A percentile compares a stretch with the other conserved stretches of the same genome.
phyloP scores from a whole-genome alignment of 495 filamentous ascomycete species.

The Melanomma pulvis-pyrius region DNA sequence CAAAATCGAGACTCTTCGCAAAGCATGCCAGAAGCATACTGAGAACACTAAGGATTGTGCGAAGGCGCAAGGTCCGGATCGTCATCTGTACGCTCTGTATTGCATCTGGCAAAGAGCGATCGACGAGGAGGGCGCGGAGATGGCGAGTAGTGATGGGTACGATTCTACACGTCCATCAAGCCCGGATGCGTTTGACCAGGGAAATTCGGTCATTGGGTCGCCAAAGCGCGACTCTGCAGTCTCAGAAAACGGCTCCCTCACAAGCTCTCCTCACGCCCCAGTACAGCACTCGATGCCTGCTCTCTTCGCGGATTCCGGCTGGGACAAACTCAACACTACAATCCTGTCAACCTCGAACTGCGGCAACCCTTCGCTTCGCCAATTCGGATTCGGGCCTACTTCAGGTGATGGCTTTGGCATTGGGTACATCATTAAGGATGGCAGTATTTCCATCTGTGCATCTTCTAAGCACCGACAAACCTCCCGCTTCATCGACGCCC shows the following conservation, averaged over 20 bases:
- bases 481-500: constrained; percentile 79
- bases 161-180: constrained; percentile 40
- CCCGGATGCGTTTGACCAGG: constrained; percentile 28
- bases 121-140: constrained; percentile 68
- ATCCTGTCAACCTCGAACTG: constrained; percentile 98
- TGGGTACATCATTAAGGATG: constrained; percentile 99
- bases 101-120: constrained; percentile 91
- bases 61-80: constrained; percentile 89
- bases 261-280: constrained; percentile 41
- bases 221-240: constrained; percentile 56
- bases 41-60: constrained; percentile 82
- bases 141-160: constrained; percentile 48
- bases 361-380: constrained; percentile 93
- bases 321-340: constrained; percentile 94
- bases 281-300: constrained; percentile 61
- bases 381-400: constrained; percentile 95
- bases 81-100: constrained; percentile 92
- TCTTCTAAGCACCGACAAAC: constrained; percentile 92
- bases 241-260: constrained; percentile 50
- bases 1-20: constrained; percentile 82
- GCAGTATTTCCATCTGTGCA: constrained; percentile 87
- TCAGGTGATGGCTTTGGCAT: constrained; percentile 96
- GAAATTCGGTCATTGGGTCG: constrained; percentile 53
- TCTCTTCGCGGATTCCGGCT: constrained; percentile 85
- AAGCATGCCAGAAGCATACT: constrained; percentile 81